phyloP scores from a whole-genome alignment of 2,329 filamentous ascomycete genomes.

The Curvularia sp. region DNA sequence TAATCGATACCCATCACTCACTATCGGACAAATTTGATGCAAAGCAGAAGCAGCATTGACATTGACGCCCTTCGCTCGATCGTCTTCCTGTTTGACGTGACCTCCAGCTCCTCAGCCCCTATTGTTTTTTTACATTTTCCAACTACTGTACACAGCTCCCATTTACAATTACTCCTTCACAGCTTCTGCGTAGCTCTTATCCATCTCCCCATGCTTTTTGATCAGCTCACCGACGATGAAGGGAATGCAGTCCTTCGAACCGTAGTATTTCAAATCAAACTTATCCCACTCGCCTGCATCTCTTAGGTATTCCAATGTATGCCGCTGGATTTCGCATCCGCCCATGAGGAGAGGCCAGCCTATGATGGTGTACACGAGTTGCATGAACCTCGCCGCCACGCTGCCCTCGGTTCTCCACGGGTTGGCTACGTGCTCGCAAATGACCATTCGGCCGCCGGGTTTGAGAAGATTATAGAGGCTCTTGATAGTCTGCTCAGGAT shows the following conservation, averaged over 20 bases:
- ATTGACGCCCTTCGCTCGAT: neutral
- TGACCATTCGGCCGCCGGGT: conserved; percentile 62
- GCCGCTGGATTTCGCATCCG: conserved; percentile 59
- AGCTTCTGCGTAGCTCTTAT: conserved; percentile 32
- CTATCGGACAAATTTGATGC: neutral
- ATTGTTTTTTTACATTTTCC: neutral
- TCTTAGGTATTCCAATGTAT: conserved; percentile 56
- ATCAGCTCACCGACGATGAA: conserved; percentile 49
- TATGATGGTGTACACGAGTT: conserved; percentile 55
- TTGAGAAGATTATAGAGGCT: conserved; percentile 61
- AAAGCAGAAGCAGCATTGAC: neutral
- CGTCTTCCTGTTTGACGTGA: neutral
- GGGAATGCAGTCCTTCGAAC: conserved; percentile 39
- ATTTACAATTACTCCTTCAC: conserved; percentile 21
- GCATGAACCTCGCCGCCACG: conserved; percentile 54
- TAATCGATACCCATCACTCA: neutral
- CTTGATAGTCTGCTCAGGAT: conserved; percentile 54
- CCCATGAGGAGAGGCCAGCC: conserved; percentile 63
- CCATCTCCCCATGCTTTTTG: conserved; percentile 36
- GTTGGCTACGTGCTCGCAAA: conserved; percentile 65
- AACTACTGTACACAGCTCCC: neutral
- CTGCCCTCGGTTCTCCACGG: conserved; percentile 58
- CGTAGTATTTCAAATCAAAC: conserved; percentile 55
- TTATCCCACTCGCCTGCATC: conserved; percentile 59
- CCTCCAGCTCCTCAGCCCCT: neutral